A percentile compares a stretch with the other conserved stretches of the same genome.
Conservation (phyloP, 2,329 filamentous ascomycete genomes). For the Phaeosphaeriaceae sp. region DNA sequence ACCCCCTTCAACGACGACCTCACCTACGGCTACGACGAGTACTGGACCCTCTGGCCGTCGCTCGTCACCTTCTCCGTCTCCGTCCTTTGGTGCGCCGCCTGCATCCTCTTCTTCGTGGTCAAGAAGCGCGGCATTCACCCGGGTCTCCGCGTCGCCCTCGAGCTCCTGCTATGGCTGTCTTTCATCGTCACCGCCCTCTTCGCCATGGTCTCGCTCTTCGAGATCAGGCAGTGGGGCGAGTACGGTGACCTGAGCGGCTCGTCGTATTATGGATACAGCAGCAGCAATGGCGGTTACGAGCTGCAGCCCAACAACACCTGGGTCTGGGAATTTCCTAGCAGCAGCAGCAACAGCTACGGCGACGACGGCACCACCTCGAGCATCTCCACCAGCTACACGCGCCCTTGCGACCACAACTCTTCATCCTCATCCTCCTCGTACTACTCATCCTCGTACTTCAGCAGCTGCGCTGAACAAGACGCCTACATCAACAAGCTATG, state of each 20-base stretch:
- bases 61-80: slow-evolving; percentile 41
- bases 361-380: not conserved
- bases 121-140: slow-evolving; percentile 42
- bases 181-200: slow-evolving; percentile 38
- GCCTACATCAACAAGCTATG: slow-evolving; percentile 41
- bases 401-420: slow-evolving; percentile 20
- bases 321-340: slow-evolving; percentile 27
- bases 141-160: slow-evolving; percentile 42
- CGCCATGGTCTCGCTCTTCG: slow-evolving; percentile 21
- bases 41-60: slow-evolving; percentile 23
- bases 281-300: slow-evolving; percentile 27
- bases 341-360: not conserved
- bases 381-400: slow-evolving; percentile 16
- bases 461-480: slow-evolving; percentile 37
- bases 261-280: not conserved
- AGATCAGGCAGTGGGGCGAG: slow-evolving; percentile 24
- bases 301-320: slow-evolving; percentile 39
- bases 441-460: slow-evolving; percentile 11
- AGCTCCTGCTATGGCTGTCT: slow-evolving; percentile 46
- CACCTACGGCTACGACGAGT: slow-evolving; percentile 20
- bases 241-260: slow-evolving; percentile 21
- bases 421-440: not conserved
- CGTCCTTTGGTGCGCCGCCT: slow-evolving; percentile 38
- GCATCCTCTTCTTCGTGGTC: slow-evolving; percentile 33
- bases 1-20: slow-evolving; percentile 2